These are phyloP conservation scores for Fusarium udum DNA, from an alignment of 2,329 filamentous ascomycete genomes.

Conservation along the genomic window DNA sequence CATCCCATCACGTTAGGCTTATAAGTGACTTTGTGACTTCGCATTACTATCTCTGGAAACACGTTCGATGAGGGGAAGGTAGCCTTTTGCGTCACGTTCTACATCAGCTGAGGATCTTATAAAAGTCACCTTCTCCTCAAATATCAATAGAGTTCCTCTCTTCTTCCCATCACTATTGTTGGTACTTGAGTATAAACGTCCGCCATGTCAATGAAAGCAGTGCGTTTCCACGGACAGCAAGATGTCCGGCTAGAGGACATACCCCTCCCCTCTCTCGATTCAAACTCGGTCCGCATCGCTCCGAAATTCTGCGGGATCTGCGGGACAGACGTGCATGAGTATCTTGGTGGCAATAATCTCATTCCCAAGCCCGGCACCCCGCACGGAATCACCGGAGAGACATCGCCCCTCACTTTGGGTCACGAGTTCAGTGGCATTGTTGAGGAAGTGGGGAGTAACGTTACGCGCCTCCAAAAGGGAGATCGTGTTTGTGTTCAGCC, in stretches of 20 bases:
- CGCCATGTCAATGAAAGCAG: conserved; percentile 5
- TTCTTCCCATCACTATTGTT: background rate
- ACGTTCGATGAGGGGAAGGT: conserved; percentile 7
- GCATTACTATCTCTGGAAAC: conserved; percentile 19
- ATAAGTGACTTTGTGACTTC: conserved; percentile 16
- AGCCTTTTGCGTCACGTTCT: conserved; percentile 7
- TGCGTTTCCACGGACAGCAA: conserved; percentile 7
- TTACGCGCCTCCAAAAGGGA: background rate
- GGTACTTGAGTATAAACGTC: too few species aligned
- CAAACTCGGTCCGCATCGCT: background rate
- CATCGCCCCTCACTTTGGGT: conserved; percentile 11
- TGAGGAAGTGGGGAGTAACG: conserved; percentile 17
- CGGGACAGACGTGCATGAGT: conserved; percentile 19
- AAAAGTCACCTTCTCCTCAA: background rate
- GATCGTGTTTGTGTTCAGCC: conserved; percentile 20
- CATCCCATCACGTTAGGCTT: background rate
- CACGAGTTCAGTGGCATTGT: conserved; percentile 19
- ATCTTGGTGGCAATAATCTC: conserved; percentile 18
- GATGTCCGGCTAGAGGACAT: conserved; percentile 11
- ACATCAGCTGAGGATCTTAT: background rate
- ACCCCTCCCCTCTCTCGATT: background rate
- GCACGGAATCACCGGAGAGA: conserved; percentile 16
- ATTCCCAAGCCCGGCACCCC: conserved; percentile 22
- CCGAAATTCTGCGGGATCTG: conserved; percentile 19
- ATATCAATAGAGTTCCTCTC: background rate